phyloP scores from a whole-genome alignment of 2,329 filamentous ascomycete genomes.

The Trichoderma oligosporum region DNA sequence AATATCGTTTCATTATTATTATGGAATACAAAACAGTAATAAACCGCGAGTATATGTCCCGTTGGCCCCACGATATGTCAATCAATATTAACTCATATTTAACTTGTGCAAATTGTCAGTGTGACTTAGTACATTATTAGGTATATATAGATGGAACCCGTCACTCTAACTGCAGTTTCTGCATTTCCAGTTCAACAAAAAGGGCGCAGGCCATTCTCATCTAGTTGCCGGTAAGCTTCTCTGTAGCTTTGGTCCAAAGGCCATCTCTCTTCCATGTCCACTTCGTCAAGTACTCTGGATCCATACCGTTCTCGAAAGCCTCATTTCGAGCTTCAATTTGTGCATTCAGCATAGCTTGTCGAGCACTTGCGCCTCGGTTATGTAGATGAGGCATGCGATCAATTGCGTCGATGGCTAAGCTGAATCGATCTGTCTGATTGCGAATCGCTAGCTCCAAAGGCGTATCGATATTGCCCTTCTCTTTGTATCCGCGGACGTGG shows the following conservation, averaged over 20 bases:
- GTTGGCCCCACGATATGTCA: no score
- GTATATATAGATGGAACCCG: not conserved
- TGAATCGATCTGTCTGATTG: constrained; percentile 74
- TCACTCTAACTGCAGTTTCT: not conserved
- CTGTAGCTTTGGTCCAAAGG: constrained; percentile 30
- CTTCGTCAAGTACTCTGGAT: constrained; percentile 60
- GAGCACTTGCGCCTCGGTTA: constrained; percentile 58
- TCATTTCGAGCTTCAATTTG: constrained; percentile 61
- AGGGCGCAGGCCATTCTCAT: not conserved
- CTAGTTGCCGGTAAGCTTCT: constrained; percentile 6
- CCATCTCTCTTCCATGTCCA: constrained; percentile 61
- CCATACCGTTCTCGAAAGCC: constrained; percentile 67
- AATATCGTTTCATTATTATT: no score
- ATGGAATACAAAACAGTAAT: no score
- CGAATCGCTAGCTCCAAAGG: constrained; percentile 74
- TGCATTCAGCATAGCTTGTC: constrained; percentile 61
- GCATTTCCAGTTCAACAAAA: not conserved
- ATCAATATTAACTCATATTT: no score
- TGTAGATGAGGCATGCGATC: constrained; percentile 60
- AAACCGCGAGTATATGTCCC: no score
- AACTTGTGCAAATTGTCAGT: not conserved
- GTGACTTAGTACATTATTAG: not conserved
- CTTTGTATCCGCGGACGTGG: constrained; percentile 73
- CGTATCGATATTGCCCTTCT: constrained; percentile 83
- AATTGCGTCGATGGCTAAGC: constrained; percentile 71